Base-by-base conservation (phyloP, 2,329 filamentous ascomycete species). In the Pseudopyrenochaeta lycopersici region DNA sequence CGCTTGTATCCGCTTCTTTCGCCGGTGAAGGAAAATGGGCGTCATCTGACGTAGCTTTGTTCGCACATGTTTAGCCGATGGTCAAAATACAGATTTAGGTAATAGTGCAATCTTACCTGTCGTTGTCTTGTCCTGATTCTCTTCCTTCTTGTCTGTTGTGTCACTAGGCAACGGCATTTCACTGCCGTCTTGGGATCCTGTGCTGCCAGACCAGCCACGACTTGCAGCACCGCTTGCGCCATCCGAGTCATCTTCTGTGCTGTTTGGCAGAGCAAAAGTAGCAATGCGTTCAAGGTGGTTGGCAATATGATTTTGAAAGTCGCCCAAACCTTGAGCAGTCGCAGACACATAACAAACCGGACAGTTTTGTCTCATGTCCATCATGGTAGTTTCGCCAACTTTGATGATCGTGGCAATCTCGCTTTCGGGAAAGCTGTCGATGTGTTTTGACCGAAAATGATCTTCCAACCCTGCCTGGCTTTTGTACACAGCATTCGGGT, bases 231-330 rank as follows among this genome's bases (percentile, higher is more conserved):
- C 66, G 36, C 73, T 75, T 21, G 60, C 68, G n/a, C 62, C 70
- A 36, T 71, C 68, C 12, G 55, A 54, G 17, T 72, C 67, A 32
- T 72, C 69, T 49, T 71, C 68, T 1, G 43, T 51, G 18, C 62
- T 58, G 20, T 58, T 68, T 2, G 74, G 72, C 7, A 76, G 45
- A 12, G 74, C 68, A 46, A 76, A 76, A 0, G 68, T 56, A 35
- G 73, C 72, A 9, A 76, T 54, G 7, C 70, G 64, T 52, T 76
- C 72, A 3, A 76, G 53, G 57, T 76, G 73, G 32, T 76, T 71
- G 1, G 74, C 74, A 31, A 76, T 67, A 50, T 76, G 73, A 46
- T 67, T 74, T 14, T 71, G 65, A 2, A 76, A 56, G 14, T 67
- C 56, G 12, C 58, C 64, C 29, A 67, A 50, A 1, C 62, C 64